Evolutionary conservation across 768 basidiomycete species (phyloP).

Genomic region (Podaxis carcinomalis): DNA sequence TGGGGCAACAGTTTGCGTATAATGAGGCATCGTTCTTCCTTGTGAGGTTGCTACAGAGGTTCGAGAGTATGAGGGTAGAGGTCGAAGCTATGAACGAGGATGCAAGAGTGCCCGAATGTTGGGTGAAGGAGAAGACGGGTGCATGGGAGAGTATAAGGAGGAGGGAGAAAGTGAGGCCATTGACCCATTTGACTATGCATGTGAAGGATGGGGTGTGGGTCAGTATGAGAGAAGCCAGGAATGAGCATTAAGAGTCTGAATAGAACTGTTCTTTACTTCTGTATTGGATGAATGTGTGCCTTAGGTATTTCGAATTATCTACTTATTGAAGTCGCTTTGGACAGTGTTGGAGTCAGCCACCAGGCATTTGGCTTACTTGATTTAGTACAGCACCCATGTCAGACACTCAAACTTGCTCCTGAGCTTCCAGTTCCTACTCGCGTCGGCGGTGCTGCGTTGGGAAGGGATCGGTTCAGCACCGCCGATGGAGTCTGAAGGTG

Average conservation of each 20-base stretch:
- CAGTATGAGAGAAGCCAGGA: conserved; percentile 29
- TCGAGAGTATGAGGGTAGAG: conserved; percentile 36
- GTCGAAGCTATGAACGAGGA: conserved; percentile 30
- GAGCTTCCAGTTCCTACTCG: neutral
- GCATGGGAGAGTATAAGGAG: conserved; percentile 23
- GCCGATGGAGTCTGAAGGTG: no score
- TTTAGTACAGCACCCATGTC: neutral
- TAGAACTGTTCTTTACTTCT: neutral
- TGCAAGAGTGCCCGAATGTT: conserved; percentile 31
- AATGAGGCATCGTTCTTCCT: conserved; percentile 45
- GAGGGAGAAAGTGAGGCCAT: conserved; percentile 29
- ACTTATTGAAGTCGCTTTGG: no score
- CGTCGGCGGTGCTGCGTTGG: no score
- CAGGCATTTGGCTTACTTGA: no score
- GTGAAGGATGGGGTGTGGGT: conserved; percentile 43
- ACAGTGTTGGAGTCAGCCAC: no score
- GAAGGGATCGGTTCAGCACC: neutral
- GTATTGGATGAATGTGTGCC: neutral
- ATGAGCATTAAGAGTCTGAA: neutral
- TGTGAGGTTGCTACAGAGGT: conserved; percentile 44
- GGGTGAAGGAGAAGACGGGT: conserved; percentile 20
- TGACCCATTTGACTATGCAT: conserved; percentile 33
- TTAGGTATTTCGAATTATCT: no score
- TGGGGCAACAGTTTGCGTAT: conserved; percentile 48
- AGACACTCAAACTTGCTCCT: neutral